Percentiles rank a stretch among this genome's conserved stretches.
phyloP scores from a whole-genome alignment of 208 protist genomes.

The Acanthamoeba royreba region DNA sequence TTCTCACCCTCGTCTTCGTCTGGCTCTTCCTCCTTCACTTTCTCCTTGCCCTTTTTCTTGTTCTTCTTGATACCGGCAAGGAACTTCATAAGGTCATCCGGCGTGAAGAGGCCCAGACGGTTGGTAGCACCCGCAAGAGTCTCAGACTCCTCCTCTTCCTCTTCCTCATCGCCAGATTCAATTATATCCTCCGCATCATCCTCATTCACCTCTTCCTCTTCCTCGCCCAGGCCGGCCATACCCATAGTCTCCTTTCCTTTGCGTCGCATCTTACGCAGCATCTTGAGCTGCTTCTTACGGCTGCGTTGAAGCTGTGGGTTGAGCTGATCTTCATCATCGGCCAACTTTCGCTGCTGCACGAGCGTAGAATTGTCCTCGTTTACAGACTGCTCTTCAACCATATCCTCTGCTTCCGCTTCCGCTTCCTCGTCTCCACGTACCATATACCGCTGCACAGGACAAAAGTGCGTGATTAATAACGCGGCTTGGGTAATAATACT shows the following conservation, averaged over 20 bases:
- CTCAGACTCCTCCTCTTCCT: background rate
- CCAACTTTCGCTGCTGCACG: background rate
- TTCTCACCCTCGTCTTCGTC: background rate
- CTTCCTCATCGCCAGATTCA: background rate
- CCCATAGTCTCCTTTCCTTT: background rate
- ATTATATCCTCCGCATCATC: background rate
- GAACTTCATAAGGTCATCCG: background rate
- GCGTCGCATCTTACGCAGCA: background rate
- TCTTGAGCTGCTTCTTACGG: background rate
- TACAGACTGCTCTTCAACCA: background rate
- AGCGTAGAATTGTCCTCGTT: background rate
- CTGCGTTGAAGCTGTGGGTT: background rate
- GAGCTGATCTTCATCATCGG: background rate
- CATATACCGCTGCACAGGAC: background rate
- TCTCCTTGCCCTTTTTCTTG: background rate
- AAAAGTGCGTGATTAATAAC: background rate
- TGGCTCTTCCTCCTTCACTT: background rate
- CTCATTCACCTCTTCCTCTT: background rate
- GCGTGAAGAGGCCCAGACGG: background rate
- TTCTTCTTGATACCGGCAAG: background rate
- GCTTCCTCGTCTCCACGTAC: background rate
- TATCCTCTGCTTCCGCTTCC: background rate
- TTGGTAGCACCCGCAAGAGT: background rate
- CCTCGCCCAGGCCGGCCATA: background rate
- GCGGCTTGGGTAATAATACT: too few species aligned